Percentiles rank a stretch among this genome's conserved stretches.
These are phyloP conservation scores for Fusarium sp. DNA, from an alignment of 2,329 filamentous ascomycete genomes.

Conservation along the genomic window DNA sequence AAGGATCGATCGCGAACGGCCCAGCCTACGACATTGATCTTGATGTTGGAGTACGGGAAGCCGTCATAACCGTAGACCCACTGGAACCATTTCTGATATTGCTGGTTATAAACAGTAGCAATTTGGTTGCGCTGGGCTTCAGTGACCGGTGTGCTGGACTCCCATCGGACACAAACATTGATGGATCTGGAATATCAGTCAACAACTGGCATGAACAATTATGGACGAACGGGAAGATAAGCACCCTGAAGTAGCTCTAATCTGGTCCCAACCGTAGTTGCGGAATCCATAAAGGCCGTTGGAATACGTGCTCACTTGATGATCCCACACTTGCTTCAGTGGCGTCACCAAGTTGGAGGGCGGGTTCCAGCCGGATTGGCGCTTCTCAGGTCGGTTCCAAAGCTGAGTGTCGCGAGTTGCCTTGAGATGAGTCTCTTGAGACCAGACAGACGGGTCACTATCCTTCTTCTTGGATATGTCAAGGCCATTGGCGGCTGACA, in stretches of 20 bases:
- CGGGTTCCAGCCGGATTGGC: slow-evolving; percentile 48
- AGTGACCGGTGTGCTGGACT: slow-evolving; percentile 55
- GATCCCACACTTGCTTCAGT: slow-evolving; percentile 50
- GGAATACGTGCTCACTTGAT: slow-evolving; percentile 46
- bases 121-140: slow-evolving; percentile 56
- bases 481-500: slow-evolving; percentile 8
- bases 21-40: slow-evolving; percentile 59
- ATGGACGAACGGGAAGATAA: slow-evolving; percentile 5
- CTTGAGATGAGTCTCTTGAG: background rate
- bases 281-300: slow-evolving; percentile 47
- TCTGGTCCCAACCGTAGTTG: slow-evolving; percentile 53
- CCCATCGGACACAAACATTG: slow-evolving; percentile 59
- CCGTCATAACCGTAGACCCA: slow-evolving; percentile 60
- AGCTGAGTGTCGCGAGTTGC: background rate
- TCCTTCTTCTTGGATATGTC: slow-evolving; percentile 9
- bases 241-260: slow-evolving; percentile 51
- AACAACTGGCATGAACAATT: no score
- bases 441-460: slow-evolving; percentile 10
- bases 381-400: slow-evolving; percentile 45
- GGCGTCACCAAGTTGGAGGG: slow-evolving; percentile 44
- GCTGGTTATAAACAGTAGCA: slow-evolving; percentile 52
- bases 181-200: slow-evolving; percentile 2
- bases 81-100: slow-evolving; percentile 59
- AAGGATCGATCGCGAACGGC: slow-evolving; percentile 56
- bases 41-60: slow-evolving; percentile 59